Conservation (phyloP, 208 protist genomes). For the Trichomonas vaginalis region DNA sequence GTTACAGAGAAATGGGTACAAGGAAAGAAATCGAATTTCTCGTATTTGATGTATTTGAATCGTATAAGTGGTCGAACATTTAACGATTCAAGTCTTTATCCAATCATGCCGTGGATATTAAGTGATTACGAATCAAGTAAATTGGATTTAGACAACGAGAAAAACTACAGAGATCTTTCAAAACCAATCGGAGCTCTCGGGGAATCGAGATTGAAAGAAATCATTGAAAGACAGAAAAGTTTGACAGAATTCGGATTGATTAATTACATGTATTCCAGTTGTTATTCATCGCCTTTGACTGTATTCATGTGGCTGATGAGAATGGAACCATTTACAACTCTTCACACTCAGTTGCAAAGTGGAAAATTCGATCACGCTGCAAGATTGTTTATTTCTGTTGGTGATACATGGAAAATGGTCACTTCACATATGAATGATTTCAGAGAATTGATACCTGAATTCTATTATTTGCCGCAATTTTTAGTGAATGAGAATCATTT, state of each 20-base stretch:
- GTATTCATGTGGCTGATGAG: neutral
- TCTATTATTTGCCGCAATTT: neutral
- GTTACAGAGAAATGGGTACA: neutral
- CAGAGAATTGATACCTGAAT: neutral
- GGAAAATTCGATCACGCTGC: constrained; percentile 12
- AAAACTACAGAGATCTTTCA: neutral
- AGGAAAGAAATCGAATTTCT: neutral
- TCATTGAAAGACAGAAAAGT: neutral
- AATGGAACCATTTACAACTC: constrained; percentile 11
- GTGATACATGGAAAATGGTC: neutral
- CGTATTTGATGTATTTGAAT: neutral
- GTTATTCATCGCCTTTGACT: neutral
- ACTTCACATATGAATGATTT: neutral
- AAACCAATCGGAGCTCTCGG: neutral
- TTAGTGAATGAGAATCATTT: neutral
- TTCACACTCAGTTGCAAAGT: neutral
- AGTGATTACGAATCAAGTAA: neutral
- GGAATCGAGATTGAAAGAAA: neutral
- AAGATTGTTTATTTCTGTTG: neutral
- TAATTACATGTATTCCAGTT: neutral
- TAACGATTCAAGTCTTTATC: neutral
- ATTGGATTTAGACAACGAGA: neutral
- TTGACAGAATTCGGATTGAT: neutral
- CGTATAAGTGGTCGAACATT: neutral
- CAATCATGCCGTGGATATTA: neutral